Conservation (phyloP, 768 basidiomycete genomes). For the Hydnum rufescens region DNA sequence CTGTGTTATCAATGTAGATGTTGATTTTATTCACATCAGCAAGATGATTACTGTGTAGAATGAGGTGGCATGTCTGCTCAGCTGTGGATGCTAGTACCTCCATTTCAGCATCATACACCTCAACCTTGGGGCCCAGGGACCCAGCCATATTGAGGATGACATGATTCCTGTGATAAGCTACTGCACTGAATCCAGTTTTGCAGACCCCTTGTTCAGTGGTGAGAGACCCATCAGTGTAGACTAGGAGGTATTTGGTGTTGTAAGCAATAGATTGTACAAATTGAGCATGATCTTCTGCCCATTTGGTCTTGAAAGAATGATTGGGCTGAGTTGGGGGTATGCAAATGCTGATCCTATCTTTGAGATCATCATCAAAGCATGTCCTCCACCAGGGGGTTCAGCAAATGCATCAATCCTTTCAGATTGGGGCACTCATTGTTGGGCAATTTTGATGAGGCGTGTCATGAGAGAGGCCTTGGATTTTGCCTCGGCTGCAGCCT, state of each 20-base stretch:
- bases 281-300: background rate
- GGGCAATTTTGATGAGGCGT: background rate
- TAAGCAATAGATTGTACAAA: background rate
- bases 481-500: too few relatives aligned
- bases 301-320: background rate
- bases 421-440: background rate
- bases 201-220: background rate
- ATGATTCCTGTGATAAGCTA: background rate
- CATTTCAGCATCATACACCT: background rate
- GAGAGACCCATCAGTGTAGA: background rate
- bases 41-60: too few relatives aligned
- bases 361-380: background rate
- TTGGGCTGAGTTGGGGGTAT: background rate
- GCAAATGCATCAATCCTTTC: background rate
- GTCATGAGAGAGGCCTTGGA: too few relatives aligned
- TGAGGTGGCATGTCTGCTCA: too few relatives aligned
- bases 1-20: background rate
- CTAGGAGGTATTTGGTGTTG: background rate
- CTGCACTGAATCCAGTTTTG: background rate
- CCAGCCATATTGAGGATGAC: background rate
- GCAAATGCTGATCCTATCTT: background rate
- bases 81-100: background rate
- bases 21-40: background rate
- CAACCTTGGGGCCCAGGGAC: too few relatives aligned
- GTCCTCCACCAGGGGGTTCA: background rate